These are phyloP conservation scores for Populus nigra DNA, from an alignment of 345 rosid species.

Conservation along the genomic window DNA sequence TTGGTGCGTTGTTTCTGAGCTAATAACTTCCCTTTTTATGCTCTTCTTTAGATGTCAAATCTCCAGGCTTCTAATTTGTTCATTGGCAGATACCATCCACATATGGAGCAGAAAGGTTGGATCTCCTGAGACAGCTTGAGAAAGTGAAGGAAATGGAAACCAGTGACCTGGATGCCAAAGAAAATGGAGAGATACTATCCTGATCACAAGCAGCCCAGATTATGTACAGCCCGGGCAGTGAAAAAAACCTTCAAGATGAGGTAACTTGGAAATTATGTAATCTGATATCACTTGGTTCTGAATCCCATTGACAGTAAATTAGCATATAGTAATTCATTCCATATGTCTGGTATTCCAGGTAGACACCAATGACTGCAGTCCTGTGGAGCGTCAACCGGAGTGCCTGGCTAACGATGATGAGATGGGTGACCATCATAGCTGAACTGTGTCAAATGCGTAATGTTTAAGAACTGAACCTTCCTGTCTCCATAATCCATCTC, in stretches of 20 bases:
- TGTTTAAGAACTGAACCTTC: constrained; percentile 62
- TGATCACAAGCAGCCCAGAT: constrained; percentile 30
- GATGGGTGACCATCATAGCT: constrained; percentile 83
- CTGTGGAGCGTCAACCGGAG: constrained; percentile 61
- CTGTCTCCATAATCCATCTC: constrained; percentile 39
- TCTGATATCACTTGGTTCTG: constrained; percentile 24
- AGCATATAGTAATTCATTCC: constrained; percentile 84
- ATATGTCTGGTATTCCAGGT: constrained; percentile 82
- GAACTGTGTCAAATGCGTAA: constrained; percentile 65
- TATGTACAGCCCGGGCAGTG: constrained; percentile 18
- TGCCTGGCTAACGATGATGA: constrained; percentile 60
- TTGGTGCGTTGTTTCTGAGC: constrained; percentile 47
- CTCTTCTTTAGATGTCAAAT: background rate
- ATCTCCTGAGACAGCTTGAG: constrained; percentile 87
- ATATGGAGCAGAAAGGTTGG: constrained; percentile 87
- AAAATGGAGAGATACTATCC: constrained; percentile 41
- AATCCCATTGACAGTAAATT: constrained; percentile 53
- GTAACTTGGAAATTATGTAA: background rate
- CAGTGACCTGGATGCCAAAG: constrained; percentile 51
- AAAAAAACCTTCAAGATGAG: background rate
- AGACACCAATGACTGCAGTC: constrained; percentile 97
- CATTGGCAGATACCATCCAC: constrained; percentile 82
- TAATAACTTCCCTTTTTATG: constrained; percentile 4
- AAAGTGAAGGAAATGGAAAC: constrained; percentile 71
- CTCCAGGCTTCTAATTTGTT: constrained; percentile 14